Evolutionary conservation across 2,329 filamentous ascomycete species (phyloP).

Genomic region (Aaosphaeria arxii): DNA sequence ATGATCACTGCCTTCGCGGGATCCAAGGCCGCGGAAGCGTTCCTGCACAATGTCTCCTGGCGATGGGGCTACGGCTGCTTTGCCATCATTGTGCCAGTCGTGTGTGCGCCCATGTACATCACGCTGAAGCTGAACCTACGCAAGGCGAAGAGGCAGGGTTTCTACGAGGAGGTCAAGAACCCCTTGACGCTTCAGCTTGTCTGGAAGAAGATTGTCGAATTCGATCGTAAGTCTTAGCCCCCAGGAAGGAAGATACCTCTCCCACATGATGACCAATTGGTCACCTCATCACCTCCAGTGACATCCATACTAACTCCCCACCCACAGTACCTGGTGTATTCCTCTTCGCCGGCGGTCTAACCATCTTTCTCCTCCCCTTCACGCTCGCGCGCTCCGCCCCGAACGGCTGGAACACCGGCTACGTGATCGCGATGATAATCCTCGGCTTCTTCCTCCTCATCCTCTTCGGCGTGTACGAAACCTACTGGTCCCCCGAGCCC

Average conservation of each 20-base stretch:
- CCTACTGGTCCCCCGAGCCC: constrained; percentile 40
- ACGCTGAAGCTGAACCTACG: constrained; percentile 55
- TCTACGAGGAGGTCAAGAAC: too few relatives aligned
- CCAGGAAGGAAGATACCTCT: too few relatives aligned
- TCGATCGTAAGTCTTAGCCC: constrained; percentile 41
- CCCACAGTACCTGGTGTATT: constrained; percentile 43
- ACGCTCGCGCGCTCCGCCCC: constrained; percentile 52
- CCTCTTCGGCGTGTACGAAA: constrained; percentile 53
- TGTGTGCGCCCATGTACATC: constrained; percentile 58
- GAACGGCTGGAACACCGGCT: constrained; percentile 50
- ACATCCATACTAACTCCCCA: neutral
- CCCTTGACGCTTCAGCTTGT: constrained; percentile 29
- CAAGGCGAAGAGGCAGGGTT: constrained; percentile 56
- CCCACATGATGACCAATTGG: too few relatives aligned
- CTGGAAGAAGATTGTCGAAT: constrained; percentile 39
- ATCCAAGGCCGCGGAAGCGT: constrained; percentile 19
- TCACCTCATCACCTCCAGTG: neutral
- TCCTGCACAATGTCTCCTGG: constrained; percentile 53
- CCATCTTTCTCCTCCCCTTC: constrained; percentile 48
- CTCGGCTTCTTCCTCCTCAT: constrained; percentile 49
- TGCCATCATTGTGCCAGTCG: constrained; percentile 59
- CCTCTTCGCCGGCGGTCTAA: constrained; percentile 43
- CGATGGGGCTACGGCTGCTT: constrained; percentile 68
- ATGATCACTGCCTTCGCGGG: constrained; percentile 17
- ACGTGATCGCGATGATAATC: constrained; percentile 50